Evolutionary conservation across 148 eudicot species (phyloP), one percentile per base, ranked within the genome.

Genomic region (Beta vulgaris): DNA sequence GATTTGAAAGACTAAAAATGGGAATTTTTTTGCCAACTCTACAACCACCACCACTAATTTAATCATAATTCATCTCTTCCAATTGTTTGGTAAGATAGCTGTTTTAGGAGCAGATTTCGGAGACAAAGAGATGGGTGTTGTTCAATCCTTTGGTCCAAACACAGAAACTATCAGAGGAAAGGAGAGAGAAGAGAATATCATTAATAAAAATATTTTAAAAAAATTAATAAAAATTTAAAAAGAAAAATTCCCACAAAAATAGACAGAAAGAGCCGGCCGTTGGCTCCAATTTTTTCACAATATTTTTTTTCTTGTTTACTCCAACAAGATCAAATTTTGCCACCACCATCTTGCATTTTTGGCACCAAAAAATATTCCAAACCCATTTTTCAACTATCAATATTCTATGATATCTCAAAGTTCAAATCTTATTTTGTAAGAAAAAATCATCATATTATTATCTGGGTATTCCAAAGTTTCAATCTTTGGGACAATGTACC

Each of bases 41-140:
- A 61, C 76, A 77, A 65, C 82, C 70, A 77, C 75, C 58, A 70
- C 54, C 82, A 79, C 76, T 74, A 76, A 76, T 8, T 51, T 51
- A 6, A 5, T 76, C 72, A n/a, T 25, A 54, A 65, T 65, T 72
- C 7, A 67, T 9, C 40, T 82, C 89, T 65, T 73, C 86, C 89
- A 87, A 79, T 79, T 88, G 91, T 84, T 79, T 71, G 91, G 85
- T 77, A 60, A 76, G 82, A 49, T 72, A 86, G 77, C 68, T 42
- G 73, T 82, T 89, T 82, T 77, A 83, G 93, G 87, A 88, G 86
- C 82, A 78, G 70, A 76, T 78, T 66, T 69, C 84, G 90, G 88
- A 73, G 64, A 76, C 82, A 78, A 77, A 76, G 31, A 82, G 71
- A 48, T 71, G 46, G 26, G 34, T 70, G 44, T 75, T 84, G 77